These are phyloP conservation scores for Exobasidium rhododendri DNA, from an alignment of 1,284 basidiomycete genomes.

Conservation along the genomic window DNA sequence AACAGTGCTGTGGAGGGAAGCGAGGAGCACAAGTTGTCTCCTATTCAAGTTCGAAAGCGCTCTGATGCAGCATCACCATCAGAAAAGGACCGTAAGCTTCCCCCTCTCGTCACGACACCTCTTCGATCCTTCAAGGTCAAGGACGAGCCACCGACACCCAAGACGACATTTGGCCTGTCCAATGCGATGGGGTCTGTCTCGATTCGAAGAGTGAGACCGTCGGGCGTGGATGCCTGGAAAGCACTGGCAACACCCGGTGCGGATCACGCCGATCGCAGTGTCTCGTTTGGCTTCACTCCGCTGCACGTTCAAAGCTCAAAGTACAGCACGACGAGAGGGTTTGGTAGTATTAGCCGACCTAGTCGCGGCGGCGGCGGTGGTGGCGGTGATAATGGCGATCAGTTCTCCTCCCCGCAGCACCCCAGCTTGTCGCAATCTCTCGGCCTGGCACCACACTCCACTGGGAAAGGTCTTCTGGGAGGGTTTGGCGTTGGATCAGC, in stretches of 20 bases:
- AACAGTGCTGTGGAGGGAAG: constrained; percentile 1
- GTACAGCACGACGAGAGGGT: background rate
- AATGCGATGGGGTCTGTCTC: background rate
- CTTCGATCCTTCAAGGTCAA: background rate
- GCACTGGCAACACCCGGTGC: background rate
- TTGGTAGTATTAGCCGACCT: background rate
- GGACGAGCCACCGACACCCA: background rate
- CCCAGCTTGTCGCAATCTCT: constrained; percentile 46
- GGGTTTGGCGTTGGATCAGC: background rate
- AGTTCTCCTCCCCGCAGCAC: constrained; percentile 49
- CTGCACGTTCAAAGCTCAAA: background rate
- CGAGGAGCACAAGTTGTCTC: background rate
- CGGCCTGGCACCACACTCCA: constrained; percentile 43
- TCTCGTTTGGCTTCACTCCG: background rate
- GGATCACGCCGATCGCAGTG: background rate
- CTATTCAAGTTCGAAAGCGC: background rate
- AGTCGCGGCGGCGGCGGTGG: constrained; percentile 8
- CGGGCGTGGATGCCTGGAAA: background rate
- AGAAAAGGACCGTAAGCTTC: background rate
- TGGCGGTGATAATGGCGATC: constrained; percentile 9
- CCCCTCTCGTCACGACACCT: constrained; percentile 15
- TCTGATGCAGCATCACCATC: constrained; percentile 1
- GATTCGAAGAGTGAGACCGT: background rate
- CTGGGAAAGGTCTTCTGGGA: constrained; percentile 17
- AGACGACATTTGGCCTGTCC: background rate